A percentile compares a stretch with the other conserved stretches of the same genome.
phyloP scores from a whole-genome alignment of 805 yeast genomes.

The Wickerhamiella australiensis region DNA sequence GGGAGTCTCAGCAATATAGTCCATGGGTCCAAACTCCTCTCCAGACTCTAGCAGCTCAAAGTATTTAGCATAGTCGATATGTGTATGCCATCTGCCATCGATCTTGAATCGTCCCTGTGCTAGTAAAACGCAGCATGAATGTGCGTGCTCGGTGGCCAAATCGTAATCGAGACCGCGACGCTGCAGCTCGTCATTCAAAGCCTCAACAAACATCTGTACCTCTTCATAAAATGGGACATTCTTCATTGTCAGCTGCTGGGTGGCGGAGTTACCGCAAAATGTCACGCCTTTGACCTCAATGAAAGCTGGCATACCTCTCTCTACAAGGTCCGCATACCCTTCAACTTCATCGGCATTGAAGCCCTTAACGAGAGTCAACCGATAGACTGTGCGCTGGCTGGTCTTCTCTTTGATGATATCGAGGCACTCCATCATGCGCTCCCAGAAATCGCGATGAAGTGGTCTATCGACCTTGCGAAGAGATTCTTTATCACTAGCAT shows the following conservation, averaged over 20 bases:
- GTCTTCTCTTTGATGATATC: conserved; percentile 66
- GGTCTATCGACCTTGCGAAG: conserved; percentile 82
- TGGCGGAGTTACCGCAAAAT: conserved; percentile 85
- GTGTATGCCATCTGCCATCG: conserved; percentile 73
- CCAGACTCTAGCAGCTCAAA: conserved; percentile 61
- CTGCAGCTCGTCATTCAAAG: conserved; percentile 48
- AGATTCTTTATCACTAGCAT: conserved; percentile 77
- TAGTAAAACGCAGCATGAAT: conserved; percentile 79
- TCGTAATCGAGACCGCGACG: conserved; percentile 61
- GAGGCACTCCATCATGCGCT: conserved; percentile 65
- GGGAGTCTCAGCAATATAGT: conserved; percentile 71
- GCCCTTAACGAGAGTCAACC: conserved; percentile 83
- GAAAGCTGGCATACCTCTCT: conserved; percentile 68
- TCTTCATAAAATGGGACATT: conserved; percentile 91
- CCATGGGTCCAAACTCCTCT: conserved; percentile 58
- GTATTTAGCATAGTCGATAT: conserved; percentile 67
- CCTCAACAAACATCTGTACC: conserved; percentile 61
- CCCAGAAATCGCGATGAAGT: conserved; percentile 84
- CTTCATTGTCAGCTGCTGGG: conserved; percentile 87
- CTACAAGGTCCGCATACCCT: conserved; percentile 81
- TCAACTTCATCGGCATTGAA: conserved; percentile 67
- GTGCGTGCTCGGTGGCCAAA: conserved; percentile 91
- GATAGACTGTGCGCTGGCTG: conserved; percentile 81
- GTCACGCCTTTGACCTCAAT: conserved; percentile 93
- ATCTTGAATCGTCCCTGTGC: conserved; percentile 64